Conservation (phyloP, 768 basidiomycete genomes). For the Neoboletus magnificus region DNA sequence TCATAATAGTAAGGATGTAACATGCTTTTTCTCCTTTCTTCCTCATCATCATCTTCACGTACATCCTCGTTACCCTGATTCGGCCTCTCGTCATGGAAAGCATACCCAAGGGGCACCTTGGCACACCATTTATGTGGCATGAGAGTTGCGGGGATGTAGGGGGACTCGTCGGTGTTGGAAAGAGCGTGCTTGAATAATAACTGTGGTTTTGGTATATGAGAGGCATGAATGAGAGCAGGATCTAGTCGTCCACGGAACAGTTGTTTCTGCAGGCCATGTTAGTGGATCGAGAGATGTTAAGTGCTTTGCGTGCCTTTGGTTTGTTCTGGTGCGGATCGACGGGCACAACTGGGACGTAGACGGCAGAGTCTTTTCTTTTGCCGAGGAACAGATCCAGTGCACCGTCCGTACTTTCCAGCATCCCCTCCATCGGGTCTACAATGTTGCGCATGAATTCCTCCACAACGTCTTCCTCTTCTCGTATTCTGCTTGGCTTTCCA, state of each 20-base stretch:
- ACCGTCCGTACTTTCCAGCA: slow-evolving; percentile 84
- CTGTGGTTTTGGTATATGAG: slow-evolving; percentile 80
- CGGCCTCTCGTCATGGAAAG: slow-evolving; percentile 33
- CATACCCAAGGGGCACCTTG: slow-evolving; percentile 74
- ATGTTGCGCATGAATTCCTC: slow-evolving; percentile 78
- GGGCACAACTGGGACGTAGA: slow-evolving; percentile 49
- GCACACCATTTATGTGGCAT: slow-evolving; percentile 80
- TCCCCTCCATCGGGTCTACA: slow-evolving; percentile 79
- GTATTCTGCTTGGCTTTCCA: slow-evolving; percentile 39
- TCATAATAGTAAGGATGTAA: slow-evolving; percentile 86
- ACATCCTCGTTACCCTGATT: slow-evolving; percentile 19
- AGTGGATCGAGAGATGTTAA: neutral
- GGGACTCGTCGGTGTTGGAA: slow-evolving; percentile 52
- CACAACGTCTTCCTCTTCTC: slow-evolving; percentile 74
- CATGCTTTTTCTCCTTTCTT: slow-evolving; percentile 23
- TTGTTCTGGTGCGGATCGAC: slow-evolving; percentile 17
- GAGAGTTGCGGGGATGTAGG: slow-evolving; percentile 58
- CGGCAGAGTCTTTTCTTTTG: slow-evolving; percentile 61
- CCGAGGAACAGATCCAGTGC: slow-evolving; percentile 79
- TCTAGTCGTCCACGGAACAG: slow-evolving; percentile 46
- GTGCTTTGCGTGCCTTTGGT: slow-evolving; percentile 29
- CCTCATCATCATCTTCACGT: slow-evolving; percentile 19
- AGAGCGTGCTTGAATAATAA: slow-evolving; percentile 56
- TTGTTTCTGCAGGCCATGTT: slow-evolving; percentile 31
- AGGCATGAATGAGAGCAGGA: slow-evolving; percentile 68